These are phyloP conservation scores for Trichocladium uniseriatum DNA, from an alignment of 495 filamentous ascomycete species.

Conservation along the genomic window DNA sequence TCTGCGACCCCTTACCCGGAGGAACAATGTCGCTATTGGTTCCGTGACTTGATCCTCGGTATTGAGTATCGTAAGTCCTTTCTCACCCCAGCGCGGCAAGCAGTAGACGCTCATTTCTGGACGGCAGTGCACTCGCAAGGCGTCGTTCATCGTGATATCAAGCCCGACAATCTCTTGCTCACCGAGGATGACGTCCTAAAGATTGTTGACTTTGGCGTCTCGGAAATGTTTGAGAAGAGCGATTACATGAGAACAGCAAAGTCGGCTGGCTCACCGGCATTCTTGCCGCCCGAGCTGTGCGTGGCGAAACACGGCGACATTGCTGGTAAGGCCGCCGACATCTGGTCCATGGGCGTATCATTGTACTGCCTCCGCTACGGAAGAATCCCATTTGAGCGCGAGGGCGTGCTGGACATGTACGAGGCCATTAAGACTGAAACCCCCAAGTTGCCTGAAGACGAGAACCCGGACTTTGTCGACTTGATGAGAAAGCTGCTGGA, in stretches of 20 bases:
- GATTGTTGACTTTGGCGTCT: constrained; percentile 96
- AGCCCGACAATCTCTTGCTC: constrained; percentile 89
- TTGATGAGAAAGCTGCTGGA: constrained; percentile 59
- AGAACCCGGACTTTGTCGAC: constrained; percentile 55
- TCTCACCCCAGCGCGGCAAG: background rate
- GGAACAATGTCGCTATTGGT: constrained; percentile 81
- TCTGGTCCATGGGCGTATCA: constrained; percentile 98
- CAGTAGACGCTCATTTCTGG: background rate
- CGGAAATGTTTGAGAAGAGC: constrained; percentile 92
- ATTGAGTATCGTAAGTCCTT: constrained; percentile 74
- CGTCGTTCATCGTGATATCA: constrained; percentile 94
- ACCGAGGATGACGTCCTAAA: constrained; percentile 88
- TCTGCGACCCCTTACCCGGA: constrained; percentile 72
- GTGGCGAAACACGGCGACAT: constrained; percentile 81
- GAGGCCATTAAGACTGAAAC: constrained; percentile 70
- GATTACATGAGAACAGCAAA: constrained; percentile 88
- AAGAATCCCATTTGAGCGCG: constrained; percentile 69
- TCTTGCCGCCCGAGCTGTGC: constrained; percentile 88
- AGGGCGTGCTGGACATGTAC: constrained; percentile 75
- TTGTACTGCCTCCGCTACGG: constrained; percentile 90
- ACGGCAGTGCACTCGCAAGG: constrained; percentile 76
- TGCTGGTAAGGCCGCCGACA: constrained; percentile 81
- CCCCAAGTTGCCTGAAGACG: constrained; percentile 40
- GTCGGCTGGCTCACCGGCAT: constrained; percentile 89
- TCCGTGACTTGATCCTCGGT: constrained; percentile 88